A percentile compares a stretch with the other conserved stretches of the same genome.
phyloP scores from a whole-genome alignment of 2,329 filamentous ascomycete species.

The Colletotrichum tofieldiae region DNA sequence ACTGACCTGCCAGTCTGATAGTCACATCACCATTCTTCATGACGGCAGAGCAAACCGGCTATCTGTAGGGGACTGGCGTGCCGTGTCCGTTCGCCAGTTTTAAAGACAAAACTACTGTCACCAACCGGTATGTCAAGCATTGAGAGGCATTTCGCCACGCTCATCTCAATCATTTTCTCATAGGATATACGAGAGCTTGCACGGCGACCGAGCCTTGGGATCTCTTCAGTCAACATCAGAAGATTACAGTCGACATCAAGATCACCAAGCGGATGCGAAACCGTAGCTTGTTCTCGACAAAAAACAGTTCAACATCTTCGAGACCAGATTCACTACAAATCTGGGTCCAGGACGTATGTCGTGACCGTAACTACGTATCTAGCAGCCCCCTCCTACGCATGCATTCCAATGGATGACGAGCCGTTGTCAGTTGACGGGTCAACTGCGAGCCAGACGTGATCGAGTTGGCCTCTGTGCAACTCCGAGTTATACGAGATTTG shows the following conservation, averaged over 20 bases:
- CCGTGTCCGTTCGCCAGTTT: neutral
- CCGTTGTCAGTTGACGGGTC: neutral
- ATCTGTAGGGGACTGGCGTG: neutral
- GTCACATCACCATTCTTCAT: no score
- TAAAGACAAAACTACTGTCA: neutral
- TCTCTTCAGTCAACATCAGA: neutral
- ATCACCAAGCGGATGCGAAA: neutral
- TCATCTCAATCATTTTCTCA: no score
- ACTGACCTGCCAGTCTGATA: neutral
- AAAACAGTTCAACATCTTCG: neutral
- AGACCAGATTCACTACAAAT: neutral
- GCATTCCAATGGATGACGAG: neutral
- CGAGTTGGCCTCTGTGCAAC: no score
- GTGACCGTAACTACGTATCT: no score
- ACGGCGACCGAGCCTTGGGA: neutral
- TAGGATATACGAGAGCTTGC: neutral
- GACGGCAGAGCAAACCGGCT: neutral
- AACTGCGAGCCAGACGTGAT: neutral
- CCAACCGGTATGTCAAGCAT: neutral
- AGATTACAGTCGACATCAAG: neutral
- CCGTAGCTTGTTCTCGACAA: no score
- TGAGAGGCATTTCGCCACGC: neutral
- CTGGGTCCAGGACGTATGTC: neutral
- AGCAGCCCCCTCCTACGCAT: neutral
- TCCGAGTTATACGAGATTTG: neutral